These are phyloP conservation scores for Ophiostoma himal-ulmi DNA, from an alignment of 2,329 filamentous ascomycete genomes.

Conservation along the genomic window DNA sequence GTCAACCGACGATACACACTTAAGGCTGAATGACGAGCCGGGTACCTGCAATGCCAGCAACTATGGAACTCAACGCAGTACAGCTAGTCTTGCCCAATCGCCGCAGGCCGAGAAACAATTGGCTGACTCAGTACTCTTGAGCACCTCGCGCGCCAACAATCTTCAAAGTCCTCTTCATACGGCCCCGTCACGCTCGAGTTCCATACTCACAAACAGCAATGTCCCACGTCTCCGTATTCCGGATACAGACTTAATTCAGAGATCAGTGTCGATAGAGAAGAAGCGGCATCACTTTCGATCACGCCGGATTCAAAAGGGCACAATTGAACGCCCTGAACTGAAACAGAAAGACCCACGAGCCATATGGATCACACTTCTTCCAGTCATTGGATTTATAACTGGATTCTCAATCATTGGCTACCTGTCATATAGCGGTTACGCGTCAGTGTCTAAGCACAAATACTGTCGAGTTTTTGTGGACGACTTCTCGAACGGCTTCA, in stretches of 20 bases:
- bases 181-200: neutral
- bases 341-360: slow-evolving; percentile 18
- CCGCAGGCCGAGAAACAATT: too few relatives aligned
- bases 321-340: neutral
- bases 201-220: neutral
- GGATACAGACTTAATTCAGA: neutral
- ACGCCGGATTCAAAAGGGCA: neutral
- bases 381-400: slow-evolving; percentile 4
- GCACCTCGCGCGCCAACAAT: neutral
- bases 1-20: too few relatives aligned
- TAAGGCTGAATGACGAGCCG: too few relatives aligned
- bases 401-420: slow-evolving; percentile 17
- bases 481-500: slow-evolving; percentile 23
- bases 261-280: neutral
- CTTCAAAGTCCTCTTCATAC: neutral
- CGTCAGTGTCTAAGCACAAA: slow-evolving; percentile 16
- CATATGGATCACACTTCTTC: slow-evolving; percentile 22
- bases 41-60: too few relatives aligned
- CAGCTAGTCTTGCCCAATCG: too few relatives aligned
- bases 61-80: too few relatives aligned
- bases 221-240: neutral
- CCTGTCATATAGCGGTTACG: slow-evolving; percentile 9
- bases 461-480: slow-evolving; percentile 23
- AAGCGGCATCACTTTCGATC: neutral
- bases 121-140: too few relatives aligned